A percentile compares a stretch with the other conserved stretches of the same genome.
phyloP scores from a whole-genome alignment of 164 flowering plant genomes.

The Piper betle region DNA sequence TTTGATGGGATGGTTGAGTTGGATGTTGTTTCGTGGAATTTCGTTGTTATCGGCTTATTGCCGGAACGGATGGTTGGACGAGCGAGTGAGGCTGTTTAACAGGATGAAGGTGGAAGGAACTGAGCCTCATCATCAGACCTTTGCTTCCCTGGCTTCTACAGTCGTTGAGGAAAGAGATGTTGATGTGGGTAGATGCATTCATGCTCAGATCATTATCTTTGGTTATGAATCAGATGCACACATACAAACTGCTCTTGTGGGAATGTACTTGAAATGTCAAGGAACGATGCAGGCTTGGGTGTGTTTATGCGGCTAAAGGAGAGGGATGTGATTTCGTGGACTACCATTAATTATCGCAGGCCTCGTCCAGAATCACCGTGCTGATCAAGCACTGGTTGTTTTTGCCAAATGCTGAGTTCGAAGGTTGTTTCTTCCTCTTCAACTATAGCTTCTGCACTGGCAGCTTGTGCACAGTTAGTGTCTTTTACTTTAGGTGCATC shows the following conservation, averaged over 20 bases:
- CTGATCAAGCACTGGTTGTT: slow-evolving; percentile 37
- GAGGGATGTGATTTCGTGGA: slow-evolving; percentile 60
- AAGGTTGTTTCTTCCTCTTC: slow-evolving; percentile 34
- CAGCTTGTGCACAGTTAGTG: slow-evolving; percentile 66
- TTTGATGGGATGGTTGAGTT: slow-evolving; percentile 39
- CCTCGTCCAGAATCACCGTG: slow-evolving; percentile 46
- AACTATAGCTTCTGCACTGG: slow-evolving; percentile 54
- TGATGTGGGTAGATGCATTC: slow-evolving; percentile 39
- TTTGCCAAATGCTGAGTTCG: slow-evolving; percentile 38
- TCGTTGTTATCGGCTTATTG: slow-evolving; percentile 48
- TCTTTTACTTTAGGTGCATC: slow-evolving; percentile 38
- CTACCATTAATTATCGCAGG: slow-evolving; percentile 58
- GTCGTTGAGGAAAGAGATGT: slow-evolving; percentile 18
- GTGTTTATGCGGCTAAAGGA: slow-evolving; percentile 27
- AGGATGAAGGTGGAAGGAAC: slow-evolving; percentile 38
- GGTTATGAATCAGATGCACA: slow-evolving; percentile 36
- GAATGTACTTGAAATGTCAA: slow-evolving; percentile 52
- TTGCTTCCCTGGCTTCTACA: slow-evolving; percentile 31
- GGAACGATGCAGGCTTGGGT: slow-evolving; percentile 24
- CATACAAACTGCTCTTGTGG: slow-evolving; percentile 41
- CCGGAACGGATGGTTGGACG: slow-evolving; percentile 25
- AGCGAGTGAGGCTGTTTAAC: slow-evolving; percentile 26
- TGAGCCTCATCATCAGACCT: slow-evolving; percentile 50
- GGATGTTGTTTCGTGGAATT: slow-evolving; percentile 76
- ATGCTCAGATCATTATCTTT: slow-evolving; percentile 40